These are phyloP conservation scores for Didymella exigua DNA, from an alignment of 2,329 filamentous ascomycete species.

Conservation along the genomic window DNA sequence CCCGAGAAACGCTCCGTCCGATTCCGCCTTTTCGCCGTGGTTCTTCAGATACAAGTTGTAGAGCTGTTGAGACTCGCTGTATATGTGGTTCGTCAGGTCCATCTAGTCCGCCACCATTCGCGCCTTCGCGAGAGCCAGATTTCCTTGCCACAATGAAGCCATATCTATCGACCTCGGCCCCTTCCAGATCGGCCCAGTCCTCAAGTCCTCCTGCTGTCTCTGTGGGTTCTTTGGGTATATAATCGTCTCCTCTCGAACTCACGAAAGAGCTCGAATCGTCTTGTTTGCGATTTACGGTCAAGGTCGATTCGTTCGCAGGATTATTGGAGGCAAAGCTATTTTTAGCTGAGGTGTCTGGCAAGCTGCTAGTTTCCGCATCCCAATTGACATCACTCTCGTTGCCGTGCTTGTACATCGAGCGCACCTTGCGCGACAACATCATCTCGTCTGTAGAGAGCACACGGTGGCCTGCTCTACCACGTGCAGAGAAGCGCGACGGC, in stretches of 20 bases:
- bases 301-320: slow-evolving; percentile 34
- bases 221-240: slow-evolving; percentile 56
- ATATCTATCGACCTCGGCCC: slow-evolving; percentile 66
- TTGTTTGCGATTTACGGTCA: slow-evolving; percentile 31
- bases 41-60: slow-evolving; percentile 62
- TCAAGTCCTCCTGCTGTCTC: slow-evolving; percentile 69
- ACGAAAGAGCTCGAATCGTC: slow-evolving; percentile 39
- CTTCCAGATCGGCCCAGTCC: slow-evolving; percentile 67
- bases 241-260: slow-evolving; percentile 35
- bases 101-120: slow-evolving; percentile 31
- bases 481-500: slow-evolving; percentile 45
- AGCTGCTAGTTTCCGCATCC: slow-evolving; percentile 35
- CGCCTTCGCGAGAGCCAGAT: slow-evolving; percentile 39
- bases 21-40: slow-evolving; percentile 60
- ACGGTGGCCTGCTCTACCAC: slow-evolving; percentile 49
- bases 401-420: slow-evolving; percentile 68
- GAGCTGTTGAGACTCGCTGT: slow-evolving; percentile 64
- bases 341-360: slow-evolving; percentile 22
- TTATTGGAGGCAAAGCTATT: slow-evolving; percentile 31
- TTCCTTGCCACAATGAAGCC: slow-evolving; percentile 64
- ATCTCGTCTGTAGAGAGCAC: slow-evolving; percentile 69
- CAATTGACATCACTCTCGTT: slow-evolving; percentile 60
- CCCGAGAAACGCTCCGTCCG: slow-evolving; percentile 56
- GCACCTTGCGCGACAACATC: slow-evolving; percentile 65
- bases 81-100: slow-evolving; percentile 49